Conservation (phyloP, 2,329 filamentous ascomycete genomes). For the Neofusicoccum sp. region DNA sequence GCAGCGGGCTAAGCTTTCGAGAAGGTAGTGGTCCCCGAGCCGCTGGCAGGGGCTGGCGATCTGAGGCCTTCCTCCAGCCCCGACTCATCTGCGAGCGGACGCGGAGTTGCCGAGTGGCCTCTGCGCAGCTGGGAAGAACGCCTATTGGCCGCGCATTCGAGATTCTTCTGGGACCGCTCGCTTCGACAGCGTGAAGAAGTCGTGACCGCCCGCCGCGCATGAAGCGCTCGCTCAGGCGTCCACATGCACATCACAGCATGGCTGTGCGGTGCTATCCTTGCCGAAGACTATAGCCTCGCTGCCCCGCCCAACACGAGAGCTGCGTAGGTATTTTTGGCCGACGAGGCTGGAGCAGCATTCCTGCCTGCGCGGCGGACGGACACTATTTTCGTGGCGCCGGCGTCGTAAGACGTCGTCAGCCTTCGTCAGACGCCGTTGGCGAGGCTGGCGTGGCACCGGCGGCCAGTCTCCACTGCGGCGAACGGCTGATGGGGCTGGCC, state of each 20-base stretch:
- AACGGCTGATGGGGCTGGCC: not conserved
- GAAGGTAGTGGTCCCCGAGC: not conserved
- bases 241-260: not conserved
- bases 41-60: not conserved
- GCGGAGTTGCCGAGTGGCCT: slow-evolving; percentile 5
- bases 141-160: not conserved
- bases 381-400: slow-evolving; percentile 9
- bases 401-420: slow-evolving; percentile 4
- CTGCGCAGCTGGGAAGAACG: slow-evolving; percentile 1
- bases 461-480: not conserved
- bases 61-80: not conserved
- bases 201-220: slow-evolving; percentile 2
- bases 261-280: not conserved
- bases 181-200: not conserved
- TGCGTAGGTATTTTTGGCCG: not conserved
- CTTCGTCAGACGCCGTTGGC: not conserved
- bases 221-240: slow-evolving; percentile 4
- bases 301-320: not conserved
- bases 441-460: slow-evolving; percentile 5
- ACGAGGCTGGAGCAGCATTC: not conserved
- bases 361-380: not conserved
- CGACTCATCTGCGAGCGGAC: not conserved
- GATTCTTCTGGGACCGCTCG: not conserved
- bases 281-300: not conserved
- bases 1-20: not conserved